Base-by-base conservation (phyloP, 139 green algal genomes). In the Parachlorella kessleri region DNA sequence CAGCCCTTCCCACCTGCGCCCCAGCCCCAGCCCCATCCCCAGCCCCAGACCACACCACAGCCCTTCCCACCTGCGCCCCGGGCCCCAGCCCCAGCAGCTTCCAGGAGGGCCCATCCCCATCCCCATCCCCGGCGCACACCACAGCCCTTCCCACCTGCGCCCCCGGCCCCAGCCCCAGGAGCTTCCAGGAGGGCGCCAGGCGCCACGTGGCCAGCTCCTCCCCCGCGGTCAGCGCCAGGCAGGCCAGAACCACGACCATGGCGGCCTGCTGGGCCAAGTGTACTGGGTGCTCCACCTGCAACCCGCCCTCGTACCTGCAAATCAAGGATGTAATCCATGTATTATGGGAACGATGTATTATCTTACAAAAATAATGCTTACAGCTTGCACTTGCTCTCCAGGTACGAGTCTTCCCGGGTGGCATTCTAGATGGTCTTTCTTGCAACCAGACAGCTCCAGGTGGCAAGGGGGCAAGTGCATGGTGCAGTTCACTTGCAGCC, bases 271-370 rank as follows among this genome's bases (percentile, higher is more conserved):
- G 24, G 2, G 14, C 2, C 14, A 9, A 4, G 48, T 10, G 41
- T 1, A 72, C 6, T 1, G 74, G 33, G 2, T 30, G 1, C 63
- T 79, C 74, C 9, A 79, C 38, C 40, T 66, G 74, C 23, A 26
- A 26, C 4, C 35, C 10, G 0, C 74, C 74, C 32, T 79, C 74
- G 35, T 36, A 79, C 74, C 74, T 79, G 74, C 74, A 63, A 59
- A 18, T 10, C 10, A 18, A 10, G 18, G 48, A 59, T 59, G 10
- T 18, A 18, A 59, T 18, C 10, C 48, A 59, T n/a, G n/a, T n/a
- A n/a, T n/a, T n/a, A n/a, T n/a, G n/a, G n/a, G n/a, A n/a, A n/a
- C n/a, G n/a, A n/a, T n/a, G n/a, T n/a, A n/a, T n/a, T n/a, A n/a
- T n/a, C n/a, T n/a, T n/a, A n/a, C n/a, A n/a, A n/a, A n/a, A n/a